Evolutionary conservation across 768 basidiomycete genomes (phyloP).

Genomic region (Daedalea quercina): DNA sequence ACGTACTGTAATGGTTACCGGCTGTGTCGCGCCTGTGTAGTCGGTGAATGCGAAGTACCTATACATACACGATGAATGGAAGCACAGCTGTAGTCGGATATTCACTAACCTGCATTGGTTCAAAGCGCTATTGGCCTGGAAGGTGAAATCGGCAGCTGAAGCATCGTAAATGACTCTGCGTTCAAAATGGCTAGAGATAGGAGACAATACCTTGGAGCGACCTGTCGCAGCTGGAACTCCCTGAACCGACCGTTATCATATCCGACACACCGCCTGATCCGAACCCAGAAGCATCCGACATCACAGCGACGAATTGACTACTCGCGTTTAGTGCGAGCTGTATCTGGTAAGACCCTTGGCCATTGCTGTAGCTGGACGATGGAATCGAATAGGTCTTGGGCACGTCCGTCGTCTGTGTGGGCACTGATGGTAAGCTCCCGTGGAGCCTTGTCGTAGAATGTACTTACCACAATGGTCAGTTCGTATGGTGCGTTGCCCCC

Average conservation of each 20-base stretch:
- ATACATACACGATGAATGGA: not conserved
- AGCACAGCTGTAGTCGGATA: not conserved
- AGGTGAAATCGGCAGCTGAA: slow-evolving; percentile 34
- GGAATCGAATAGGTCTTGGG: slow-evolving; percentile 53
- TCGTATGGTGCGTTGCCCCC: slow-evolving; percentile 53
- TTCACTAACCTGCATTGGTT: slow-evolving; percentile 10
- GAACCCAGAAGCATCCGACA: slow-evolving; percentile 71
- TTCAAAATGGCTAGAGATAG: not conserved
- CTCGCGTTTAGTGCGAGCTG: slow-evolving; percentile 36
- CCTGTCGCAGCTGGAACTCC: slow-evolving; percentile 40
- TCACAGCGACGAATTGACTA: slow-evolving; percentile 44
- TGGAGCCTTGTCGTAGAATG: not conserved
- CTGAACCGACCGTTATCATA: slow-evolving; percentile 41
- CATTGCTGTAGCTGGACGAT: slow-evolving; percentile 43
- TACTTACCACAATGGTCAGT: slow-evolving; percentile 40
- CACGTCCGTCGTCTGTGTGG: slow-evolving; percentile 38
- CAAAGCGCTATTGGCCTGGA: slow-evolving; percentile 3
- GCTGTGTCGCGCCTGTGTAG: slow-evolving; percentile 20
- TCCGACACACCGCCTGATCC: slow-evolving; percentile 54
- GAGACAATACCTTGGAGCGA: slow-evolving; percentile 29
- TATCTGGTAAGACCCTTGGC: slow-evolving; percentile 43
- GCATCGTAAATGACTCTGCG: not conserved
- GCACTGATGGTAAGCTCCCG: slow-evolving; percentile 5
- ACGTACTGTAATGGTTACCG: slow-evolving; percentile 19
- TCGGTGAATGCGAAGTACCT: slow-evolving; percentile 16